Evolutionary conservation across 78 protist species (phyloP).

Genomic region (Dictyostelium purpureum): DNA sequence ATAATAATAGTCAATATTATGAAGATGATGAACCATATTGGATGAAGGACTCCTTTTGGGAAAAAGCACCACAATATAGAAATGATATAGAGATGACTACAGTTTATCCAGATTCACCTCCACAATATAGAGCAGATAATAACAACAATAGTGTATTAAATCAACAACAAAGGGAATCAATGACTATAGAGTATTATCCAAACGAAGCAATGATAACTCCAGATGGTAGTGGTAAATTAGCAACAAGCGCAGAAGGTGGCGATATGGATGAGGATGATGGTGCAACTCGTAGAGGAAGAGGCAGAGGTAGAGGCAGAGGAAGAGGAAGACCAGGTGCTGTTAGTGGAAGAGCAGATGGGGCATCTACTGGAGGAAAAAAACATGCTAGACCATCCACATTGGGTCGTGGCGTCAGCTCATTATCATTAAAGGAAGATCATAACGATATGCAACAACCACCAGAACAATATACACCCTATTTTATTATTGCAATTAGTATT

Average conservation of each 20-base stretch:
- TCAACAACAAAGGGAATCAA: not conserved
- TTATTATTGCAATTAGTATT: slow-evolving; percentile 58
- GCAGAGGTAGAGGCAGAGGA: slow-evolving; percentile 75
- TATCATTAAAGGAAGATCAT: slow-evolving; percentile 17
- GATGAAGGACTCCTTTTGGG: slow-evolving; percentile 81
- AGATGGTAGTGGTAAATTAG: not conserved
- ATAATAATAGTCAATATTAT: not conserved
- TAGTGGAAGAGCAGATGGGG: not conserved
- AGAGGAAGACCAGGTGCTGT: slow-evolving; percentile 19
- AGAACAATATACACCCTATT: slow-evolving; percentile 59
- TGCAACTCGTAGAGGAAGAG: slow-evolving; percentile 34
- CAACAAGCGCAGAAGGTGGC: not conserved
- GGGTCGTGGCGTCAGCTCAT: slow-evolving; percentile 21
- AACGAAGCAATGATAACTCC: not conserved
- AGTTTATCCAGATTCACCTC: slow-evolving; percentile 43
- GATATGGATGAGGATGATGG: not conserved
- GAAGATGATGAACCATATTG: slow-evolving; percentile 73
- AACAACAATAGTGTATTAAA: not conserved
- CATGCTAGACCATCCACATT: slow-evolving; percentile 1
- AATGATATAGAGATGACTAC: slow-evolving; percentile 43
- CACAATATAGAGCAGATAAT: not conserved
- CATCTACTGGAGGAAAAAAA: not conserved
- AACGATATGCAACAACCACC: slow-evolving; percentile 37
- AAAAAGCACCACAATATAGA: slow-evolving; percentile 48
- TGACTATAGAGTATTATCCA: slow-evolving; percentile 51